Percentiles rank a stretch among this genome's conserved stretches.
Evolutionary conservation across 768 basidiomycete genomes (phyloP).

Genomic region (Psilocybe cyanescens): DNA sequence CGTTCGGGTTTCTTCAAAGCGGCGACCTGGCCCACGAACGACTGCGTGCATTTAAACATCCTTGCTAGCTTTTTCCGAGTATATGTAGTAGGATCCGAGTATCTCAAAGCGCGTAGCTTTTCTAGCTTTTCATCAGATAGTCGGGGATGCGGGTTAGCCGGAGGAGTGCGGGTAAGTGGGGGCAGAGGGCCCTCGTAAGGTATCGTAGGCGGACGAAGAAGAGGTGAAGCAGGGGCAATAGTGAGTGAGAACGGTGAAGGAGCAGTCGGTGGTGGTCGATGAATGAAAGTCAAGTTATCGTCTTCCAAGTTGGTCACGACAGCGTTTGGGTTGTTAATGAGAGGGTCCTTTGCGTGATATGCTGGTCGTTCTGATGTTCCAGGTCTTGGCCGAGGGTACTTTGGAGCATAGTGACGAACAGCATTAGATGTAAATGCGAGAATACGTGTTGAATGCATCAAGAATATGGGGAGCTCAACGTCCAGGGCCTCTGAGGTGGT

Average conservation of each 20-base stretch:
- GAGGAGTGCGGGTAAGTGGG: constrained; percentile 49
- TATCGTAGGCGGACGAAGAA: constrained; percentile 50
- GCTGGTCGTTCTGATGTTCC: constrained; percentile 59
- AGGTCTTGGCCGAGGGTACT: constrained; percentile 51
- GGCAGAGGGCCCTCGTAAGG: constrained; percentile 40
- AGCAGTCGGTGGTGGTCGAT: constrained; percentile 81
- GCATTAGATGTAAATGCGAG: constrained; percentile 20
- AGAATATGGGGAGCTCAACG: constrained; percentile 3
- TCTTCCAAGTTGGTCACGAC: constrained; percentile 52
- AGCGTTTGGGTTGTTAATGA: constrained; percentile 55
- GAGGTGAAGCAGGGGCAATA: constrained; percentile 70
- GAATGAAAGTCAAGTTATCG: constrained; percentile 75
- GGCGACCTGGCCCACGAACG: constrained; percentile 69
- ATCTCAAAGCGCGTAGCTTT: constrained; percentile 62
- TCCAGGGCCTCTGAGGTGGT: neutral
- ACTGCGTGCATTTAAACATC: constrained; percentile 73
- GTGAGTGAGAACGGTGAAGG: constrained; percentile 76
- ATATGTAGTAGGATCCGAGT: constrained; percentile 57
- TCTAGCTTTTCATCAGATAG: constrained; percentile 56
- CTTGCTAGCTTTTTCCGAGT: constrained; percentile 71
- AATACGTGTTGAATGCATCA: constrained; percentile 23
- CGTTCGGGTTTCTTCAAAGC: constrained; percentile 57
- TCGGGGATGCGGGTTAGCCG: constrained; percentile 39
- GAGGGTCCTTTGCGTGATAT: constrained; percentile 60
- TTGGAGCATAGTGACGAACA: constrained; percentile 42